These are phyloP conservation scores for Flaveria floridana DNA, from an alignment of 140 eudicot genomes.

Conservation along the genomic window DNA sequence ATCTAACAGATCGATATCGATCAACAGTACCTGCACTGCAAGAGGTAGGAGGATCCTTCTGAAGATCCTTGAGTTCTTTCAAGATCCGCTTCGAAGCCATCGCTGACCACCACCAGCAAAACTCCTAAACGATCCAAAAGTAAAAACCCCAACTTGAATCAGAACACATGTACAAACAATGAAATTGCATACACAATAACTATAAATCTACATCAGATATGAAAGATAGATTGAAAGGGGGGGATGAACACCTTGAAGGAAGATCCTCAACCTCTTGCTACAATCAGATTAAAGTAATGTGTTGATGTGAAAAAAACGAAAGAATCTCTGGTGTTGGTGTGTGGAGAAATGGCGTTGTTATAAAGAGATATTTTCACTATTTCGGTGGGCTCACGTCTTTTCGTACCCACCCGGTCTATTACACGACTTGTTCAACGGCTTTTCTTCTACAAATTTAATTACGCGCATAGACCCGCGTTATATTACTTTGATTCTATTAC, in stretches of 20 bases:
- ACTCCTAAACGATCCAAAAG: slow-evolving; percentile 7
- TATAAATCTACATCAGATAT: background rate
- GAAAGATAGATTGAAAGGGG: background rate
- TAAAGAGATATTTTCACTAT: slow-evolving; percentile 18
- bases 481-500: too few species aligned
- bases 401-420: slow-evolving; percentile 2
- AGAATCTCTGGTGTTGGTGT: slow-evolving; percentile 20
- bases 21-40: slow-evolving; percentile 60
- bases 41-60: slow-evolving; percentile 83
- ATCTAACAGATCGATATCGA: slow-evolving; percentile 19
- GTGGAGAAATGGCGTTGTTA: background rate
- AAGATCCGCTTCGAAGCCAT: slow-evolving; percentile 87
- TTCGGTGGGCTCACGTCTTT: slow-evolving; percentile 29
- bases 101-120: slow-evolving; percentile 6
- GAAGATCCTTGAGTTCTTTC: slow-evolving; percentile 82
- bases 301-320: background rate
- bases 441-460: background rate
- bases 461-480: too few species aligned
- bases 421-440: background rate
- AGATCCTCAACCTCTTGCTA: slow-evolving; percentile 29
- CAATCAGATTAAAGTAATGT: background rate
- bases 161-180: background rate
- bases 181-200: slow-evolving; percentile 4
- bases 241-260: slow-evolving; percentile 34
- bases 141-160: slow-evolving; percentile 31